A percentile compares a stretch with the other conserved stretches of the same genome.
Conservation (phyloP, 345 rosid species). For the Citrus mangshanensis region DNA sequence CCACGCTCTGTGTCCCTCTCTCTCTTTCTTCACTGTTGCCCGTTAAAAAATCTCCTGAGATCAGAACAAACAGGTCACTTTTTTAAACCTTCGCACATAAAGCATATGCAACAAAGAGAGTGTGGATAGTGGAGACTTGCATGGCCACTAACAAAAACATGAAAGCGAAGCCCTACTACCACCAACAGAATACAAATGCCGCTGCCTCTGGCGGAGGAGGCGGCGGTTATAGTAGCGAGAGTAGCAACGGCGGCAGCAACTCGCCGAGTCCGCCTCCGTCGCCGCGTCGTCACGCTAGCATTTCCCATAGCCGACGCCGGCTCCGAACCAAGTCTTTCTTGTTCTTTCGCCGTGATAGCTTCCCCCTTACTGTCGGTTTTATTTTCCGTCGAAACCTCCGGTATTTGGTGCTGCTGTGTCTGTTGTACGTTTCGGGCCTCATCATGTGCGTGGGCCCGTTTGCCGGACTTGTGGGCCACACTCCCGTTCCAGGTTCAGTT, state of each 20-base stretch:
- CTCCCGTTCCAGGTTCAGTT: conserved; percentile 62
- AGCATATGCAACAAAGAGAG: background rate
- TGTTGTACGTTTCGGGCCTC: conserved; percentile 70
- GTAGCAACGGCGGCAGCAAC: conserved; percentile 35
- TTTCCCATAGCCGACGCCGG: conserved; percentile 56
- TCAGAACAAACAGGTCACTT: background rate
- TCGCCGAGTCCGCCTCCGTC: conserved; percentile 77
- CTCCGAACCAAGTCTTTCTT: conserved; percentile 53
- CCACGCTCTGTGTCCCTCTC: background rate
- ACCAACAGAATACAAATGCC: conserved; percentile 24
- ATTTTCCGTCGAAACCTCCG: conserved; percentile 58
- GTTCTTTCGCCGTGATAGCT: conserved; percentile 37
- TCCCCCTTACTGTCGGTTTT: conserved; percentile 32
- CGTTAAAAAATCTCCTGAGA: background rate
- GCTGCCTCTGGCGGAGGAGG: conserved; percentile 11
- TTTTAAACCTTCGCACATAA: background rate
- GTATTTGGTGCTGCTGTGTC: conserved; percentile 54
- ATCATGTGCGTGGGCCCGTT: conserved; percentile 82
- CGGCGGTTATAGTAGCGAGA: conserved; percentile 28
- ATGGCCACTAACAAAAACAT: conserved; percentile 38
- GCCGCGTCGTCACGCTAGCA: conserved; percentile 44
- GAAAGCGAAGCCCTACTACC: conserved; percentile 37
- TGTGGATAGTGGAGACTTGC: conserved; percentile 1
- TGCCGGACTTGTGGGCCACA: conserved; percentile 50
- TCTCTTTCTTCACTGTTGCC: background rate